Evolutionary conservation across 805 yeast genomes (phyloP).

Genomic region (Clavispora vitiphila): DNA sequence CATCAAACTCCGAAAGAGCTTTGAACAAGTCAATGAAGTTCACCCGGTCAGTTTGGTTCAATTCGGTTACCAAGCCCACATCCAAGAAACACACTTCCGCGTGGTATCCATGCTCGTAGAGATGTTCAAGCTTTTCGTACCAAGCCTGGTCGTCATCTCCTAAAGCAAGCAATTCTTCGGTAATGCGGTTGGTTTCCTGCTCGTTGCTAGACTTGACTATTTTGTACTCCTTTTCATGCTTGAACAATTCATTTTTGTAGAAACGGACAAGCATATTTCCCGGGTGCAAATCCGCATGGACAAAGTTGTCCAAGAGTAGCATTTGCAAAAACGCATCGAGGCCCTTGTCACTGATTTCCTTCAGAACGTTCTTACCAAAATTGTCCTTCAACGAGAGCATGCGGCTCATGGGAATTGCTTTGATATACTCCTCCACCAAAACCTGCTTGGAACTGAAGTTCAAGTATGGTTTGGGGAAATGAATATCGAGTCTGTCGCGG

Average conservation of each 20-base stretch:
- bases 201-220: slow-evolving; percentile 40
- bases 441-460: slow-evolving; percentile 63
- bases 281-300: slow-evolving; percentile 95
- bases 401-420: slow-evolving; percentile 77
- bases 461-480: slow-evolving; percentile 75
- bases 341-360: slow-evolving; percentile 71
- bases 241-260: slow-evolving; percentile 44
- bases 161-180: slow-evolving; percentile 34
- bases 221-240: slow-evolving; percentile 39
- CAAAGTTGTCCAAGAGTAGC: slow-evolving; percentile 89
- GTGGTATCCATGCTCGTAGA: slow-evolving; percentile 56
- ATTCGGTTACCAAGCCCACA: slow-evolving; percentile 89
- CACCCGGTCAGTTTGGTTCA: slow-evolving; percentile 67
- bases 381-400: slow-evolving; percentile 49
- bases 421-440: slow-evolving; percentile 78
- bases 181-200: slow-evolving; percentile 42
- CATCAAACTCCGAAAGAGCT: slow-evolving; percentile 87
- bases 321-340: slow-evolving; percentile 88
- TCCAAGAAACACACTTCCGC: slow-evolving; percentile 91
- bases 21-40: slow-evolving; percentile 88
- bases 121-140: slow-evolving; percentile 39
- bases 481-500: slow-evolving; percentile 49
- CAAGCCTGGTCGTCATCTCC: slow-evolving; percentile 38
- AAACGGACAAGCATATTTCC: slow-evolving; percentile 86
- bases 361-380: slow-evolving; percentile 51